Evolutionary conservation across 768 basidiomycete genomes (phyloP).

Genomic region (Hypholoma sublateritium): DNA sequence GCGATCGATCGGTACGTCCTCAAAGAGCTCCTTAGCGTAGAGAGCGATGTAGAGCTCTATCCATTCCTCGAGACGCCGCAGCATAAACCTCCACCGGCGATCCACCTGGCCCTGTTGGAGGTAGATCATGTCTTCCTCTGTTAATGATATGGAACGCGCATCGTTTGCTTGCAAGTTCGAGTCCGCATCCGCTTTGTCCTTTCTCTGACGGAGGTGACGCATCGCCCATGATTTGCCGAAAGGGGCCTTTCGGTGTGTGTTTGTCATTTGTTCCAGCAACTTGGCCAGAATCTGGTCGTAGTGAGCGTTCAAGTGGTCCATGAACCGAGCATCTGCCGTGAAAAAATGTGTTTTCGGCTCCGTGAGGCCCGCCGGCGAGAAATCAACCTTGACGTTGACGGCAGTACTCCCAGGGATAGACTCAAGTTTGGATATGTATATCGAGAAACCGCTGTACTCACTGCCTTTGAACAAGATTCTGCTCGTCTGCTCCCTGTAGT

Average conservation of each 20-base stretch:
- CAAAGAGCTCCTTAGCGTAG: not conserved
- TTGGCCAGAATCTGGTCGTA: constrained; percentile 2
- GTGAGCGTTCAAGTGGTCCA: constrained; percentile 1
- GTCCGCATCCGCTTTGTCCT: not conserved
- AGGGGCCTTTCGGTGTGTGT: not conserved
- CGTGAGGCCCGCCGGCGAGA: not conserved
- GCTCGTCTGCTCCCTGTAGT: constrained; percentile 12
- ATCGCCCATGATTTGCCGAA: constrained; percentile 6
- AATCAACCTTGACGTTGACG: constrained; percentile 1
- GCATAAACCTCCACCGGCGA: not conserved
- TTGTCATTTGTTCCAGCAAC: not conserved
- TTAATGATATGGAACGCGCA: not conserved
- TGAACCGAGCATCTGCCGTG: constrained; percentile 5
- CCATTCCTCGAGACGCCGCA: constrained; percentile 6
- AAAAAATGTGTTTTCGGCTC: constrained; percentile 8
- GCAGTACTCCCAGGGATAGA: not conserved
- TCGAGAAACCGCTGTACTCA: not conserved
- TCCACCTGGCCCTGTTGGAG: constrained; percentile 7
- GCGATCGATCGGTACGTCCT: constrained; percentile 4
- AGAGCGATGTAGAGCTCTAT: constrained; percentile 3
- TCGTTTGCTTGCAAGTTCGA: too few relatives aligned
- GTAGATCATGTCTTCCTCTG: constrained; percentile 1
- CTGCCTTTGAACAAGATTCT: not conserved
- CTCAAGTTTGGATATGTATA: constrained; percentile 2
- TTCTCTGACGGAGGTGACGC: not conserved